A percentile compares a stretch with the other conserved stretches of the same genome.
Evolutionary conservation across 495 filamentous ascomycete genomes (phyloP).

Genomic region (Trichoderma virens): DNA sequence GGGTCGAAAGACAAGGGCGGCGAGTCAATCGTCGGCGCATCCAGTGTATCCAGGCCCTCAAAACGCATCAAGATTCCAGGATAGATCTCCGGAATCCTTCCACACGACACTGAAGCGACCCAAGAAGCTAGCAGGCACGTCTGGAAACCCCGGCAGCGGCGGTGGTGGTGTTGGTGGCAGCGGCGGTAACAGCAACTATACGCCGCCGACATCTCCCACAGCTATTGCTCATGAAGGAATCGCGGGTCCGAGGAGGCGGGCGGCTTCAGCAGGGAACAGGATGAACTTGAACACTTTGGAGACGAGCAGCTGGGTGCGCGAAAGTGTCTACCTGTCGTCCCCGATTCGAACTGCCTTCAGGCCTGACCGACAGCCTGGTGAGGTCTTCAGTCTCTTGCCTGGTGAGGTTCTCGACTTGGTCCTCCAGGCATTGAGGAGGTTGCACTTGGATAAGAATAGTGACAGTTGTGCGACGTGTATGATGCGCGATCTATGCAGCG

Average conservation of each 20-base stretch:
- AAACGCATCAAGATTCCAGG: neutral
- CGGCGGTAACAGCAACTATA: neutral
- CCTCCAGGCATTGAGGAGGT: constrained; percentile 36
- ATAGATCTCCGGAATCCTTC: neutral
- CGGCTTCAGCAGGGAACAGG: constrained; percentile 25
- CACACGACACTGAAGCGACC: neutral
- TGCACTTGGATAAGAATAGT: constrained; percentile 34
- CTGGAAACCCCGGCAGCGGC: neutral
- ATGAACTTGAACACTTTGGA: constrained; percentile 36
- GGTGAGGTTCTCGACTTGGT: constrained; percentile 52
- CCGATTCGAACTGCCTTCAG: constrained; percentile 19
- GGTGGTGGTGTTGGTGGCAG: neutral
- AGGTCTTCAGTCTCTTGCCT: constrained; percentile 47
- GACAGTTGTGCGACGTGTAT: constrained; percentile 66
- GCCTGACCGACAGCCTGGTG: constrained; percentile 24
- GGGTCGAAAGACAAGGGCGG: neutral
- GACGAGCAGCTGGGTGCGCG: constrained; percentile 17
- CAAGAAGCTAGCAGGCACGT: neutral
- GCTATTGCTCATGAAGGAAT: constrained; percentile 17
- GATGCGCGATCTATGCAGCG: constrained; percentile 63
- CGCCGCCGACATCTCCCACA: neutral
- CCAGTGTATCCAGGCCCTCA: neutral
- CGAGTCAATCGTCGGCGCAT: neutral
- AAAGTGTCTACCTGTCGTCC: constrained; percentile 30
- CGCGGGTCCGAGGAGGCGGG: constrained; percentile 9